Evolutionary conservation across 495 filamentous ascomycete genomes (phyloP).

Genomic region (Daldinia grandis): DNA sequence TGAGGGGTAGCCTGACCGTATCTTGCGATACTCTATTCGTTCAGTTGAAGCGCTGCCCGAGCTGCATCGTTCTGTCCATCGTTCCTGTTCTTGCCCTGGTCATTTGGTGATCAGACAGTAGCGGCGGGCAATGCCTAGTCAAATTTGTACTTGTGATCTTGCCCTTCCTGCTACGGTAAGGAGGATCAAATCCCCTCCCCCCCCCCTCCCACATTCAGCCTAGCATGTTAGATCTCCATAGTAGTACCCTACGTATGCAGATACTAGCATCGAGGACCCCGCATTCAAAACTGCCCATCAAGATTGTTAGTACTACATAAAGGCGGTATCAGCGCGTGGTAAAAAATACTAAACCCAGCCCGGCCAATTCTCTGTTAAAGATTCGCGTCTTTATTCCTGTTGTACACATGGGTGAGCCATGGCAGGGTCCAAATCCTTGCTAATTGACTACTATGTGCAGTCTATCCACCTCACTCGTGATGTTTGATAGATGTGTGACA

Average conservation of each 20-base stretch:
- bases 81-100: conserved; percentile 28
- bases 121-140: conserved; percentile 14
- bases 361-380: conserved; percentile 23
- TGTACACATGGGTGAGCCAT: conserved; percentile 6
- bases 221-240: conserved; percentile 22
- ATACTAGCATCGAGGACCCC: conserved; percentile 34
- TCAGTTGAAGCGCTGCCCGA: conserved; percentile 18
- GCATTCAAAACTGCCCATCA: conserved; percentile 21
- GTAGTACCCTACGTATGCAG: conserved; percentile 5
- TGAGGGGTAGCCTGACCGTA: conserved; percentile 33
- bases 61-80: conserved; percentile 21
- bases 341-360: conserved; percentile 36
- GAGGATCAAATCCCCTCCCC: conserved; percentile 23
- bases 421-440: conserved; percentile 35
- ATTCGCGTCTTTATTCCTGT: conserved; percentile 20
- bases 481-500: conserved; percentile 30
- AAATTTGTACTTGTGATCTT: conserved; percentile 15
- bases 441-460: not conserved
- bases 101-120: conserved; percentile 29
- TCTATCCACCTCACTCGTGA: conserved; percentile 27
- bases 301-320: conserved; percentile 12
- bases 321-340: conserved; percentile 40
- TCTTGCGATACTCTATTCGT: conserved; percentile 26
- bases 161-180: conserved; percentile 17
- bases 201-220: conserved; percentile 11